Evolutionary conservation across 2,329 filamentous ascomycete genomes (phyloP).

Genomic region (Calycina herbarum): DNA sequence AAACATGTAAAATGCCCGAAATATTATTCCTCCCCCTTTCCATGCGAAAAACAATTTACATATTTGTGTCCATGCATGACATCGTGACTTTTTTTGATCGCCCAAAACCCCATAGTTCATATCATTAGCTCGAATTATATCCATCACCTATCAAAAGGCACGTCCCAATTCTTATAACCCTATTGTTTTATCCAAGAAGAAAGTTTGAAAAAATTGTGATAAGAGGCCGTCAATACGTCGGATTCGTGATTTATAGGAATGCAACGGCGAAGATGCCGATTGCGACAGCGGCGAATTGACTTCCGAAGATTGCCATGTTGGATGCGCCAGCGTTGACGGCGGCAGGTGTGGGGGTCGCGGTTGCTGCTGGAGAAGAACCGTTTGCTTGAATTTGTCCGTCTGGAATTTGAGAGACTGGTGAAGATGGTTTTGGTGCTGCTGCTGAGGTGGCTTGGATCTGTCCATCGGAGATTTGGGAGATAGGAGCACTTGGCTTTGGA

Average conservation of each 20-base stretch:
- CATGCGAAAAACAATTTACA: neutral
- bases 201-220: neutral
- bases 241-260: constrained; percentile 20
- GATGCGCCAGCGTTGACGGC: constrained; percentile 20
- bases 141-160: neutral
- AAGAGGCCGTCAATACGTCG: neutral
- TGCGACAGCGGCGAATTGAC: constrained; percentile 11
- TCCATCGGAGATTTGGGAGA: constrained; percentile 37
- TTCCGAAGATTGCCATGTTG: constrained; percentile 35
- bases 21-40: neutral
- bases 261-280: constrained; percentile 14
- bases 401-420: neutral
- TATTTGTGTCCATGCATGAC: constrained; percentile 3
- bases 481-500: constrained; percentile 22
- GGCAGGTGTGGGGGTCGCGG: neutral
- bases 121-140: neutral
- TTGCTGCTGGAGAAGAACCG: neutral
- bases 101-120: neutral
- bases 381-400: constrained; percentile 22
- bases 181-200: neutral
- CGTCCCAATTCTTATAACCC: neutral
- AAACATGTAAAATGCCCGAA: neutral
- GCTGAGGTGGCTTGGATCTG: constrained; percentile 30
- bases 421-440: constrained; percentile 1
- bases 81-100: neutral